These are phyloP conservation scores for Rachicladosporium sp. DNA, from an alignment of 2,329 filamentous ascomycete species.

Conservation along the genomic window DNA sequence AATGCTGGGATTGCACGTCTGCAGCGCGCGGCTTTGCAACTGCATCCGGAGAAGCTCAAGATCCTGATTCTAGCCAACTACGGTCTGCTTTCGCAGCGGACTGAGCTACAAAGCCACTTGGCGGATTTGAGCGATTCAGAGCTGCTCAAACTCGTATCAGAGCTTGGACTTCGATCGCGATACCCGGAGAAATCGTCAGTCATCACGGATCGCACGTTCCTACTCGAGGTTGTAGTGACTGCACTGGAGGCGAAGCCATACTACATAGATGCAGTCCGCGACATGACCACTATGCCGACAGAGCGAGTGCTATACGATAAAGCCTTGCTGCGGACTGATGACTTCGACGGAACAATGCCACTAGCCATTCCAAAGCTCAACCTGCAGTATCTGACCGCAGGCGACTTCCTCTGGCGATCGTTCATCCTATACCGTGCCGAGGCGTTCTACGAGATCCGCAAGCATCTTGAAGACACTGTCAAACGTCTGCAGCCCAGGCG, in stretches of 20 bases:
- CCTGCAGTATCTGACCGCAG: conserved; percentile 85
- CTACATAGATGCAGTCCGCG: conserved; percentile 66
- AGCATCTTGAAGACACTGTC: conserved; percentile 74
- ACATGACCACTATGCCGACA: conserved; percentile 69
- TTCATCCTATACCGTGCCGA: conserved; percentile 82
- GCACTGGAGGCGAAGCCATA: conserved; percentile 65
- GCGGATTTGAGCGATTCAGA: conserved; percentile 63
- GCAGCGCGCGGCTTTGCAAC: conserved; percentile 64
- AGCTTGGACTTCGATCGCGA: conserved; percentile 63
- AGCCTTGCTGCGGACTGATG: conserved; percentile 66
- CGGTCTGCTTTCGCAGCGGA: conserved; percentile 67
- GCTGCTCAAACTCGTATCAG: conserved; percentile 52
- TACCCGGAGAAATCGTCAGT: conserved; percentile 65
- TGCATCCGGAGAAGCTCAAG: conserved; percentile 84
- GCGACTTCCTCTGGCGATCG: conserved; percentile 94
- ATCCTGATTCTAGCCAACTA: conserved; percentile 88
- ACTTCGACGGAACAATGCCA: conserved; percentile 75
- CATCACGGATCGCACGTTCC: conserved; percentile 49
- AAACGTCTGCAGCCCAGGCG: conserved; percentile 63
- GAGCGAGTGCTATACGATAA: conserved; percentile 70
- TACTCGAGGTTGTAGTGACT: conserved; percentile 60
- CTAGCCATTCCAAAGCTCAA: conserved; percentile 90
- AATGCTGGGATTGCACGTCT: conserved; percentile 65
- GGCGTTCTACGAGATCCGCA: conserved; percentile 84
- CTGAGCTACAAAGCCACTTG: conserved; percentile 67